Evolutionary conservation across 1,139 yeast genomes (phyloP).

Genomic region (Pichia sp.): DNA sequence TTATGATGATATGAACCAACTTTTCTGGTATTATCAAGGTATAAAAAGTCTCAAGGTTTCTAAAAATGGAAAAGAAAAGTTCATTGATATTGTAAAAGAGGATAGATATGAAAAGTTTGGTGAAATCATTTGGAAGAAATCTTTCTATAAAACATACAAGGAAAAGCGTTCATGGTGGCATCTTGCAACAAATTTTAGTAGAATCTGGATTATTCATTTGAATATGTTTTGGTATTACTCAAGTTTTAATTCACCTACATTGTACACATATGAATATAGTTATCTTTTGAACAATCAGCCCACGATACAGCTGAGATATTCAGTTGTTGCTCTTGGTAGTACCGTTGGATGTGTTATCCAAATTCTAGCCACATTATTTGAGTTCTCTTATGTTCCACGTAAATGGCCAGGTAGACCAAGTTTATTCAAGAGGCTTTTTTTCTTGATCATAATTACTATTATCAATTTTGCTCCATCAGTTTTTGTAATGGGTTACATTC

Average conservation of each 20-base stretch:
- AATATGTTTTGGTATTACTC: conserved; percentile 82
- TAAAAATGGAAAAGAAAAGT: conserved; percentile 33
- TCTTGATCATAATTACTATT: conserved; percentile 41
- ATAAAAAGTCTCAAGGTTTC: conserved; percentile 44
- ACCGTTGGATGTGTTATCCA: conserved; percentile 62
- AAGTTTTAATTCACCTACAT: conserved; percentile 68
- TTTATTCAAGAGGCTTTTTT: conserved; percentile 39
- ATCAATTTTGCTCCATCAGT: conserved; percentile 61
- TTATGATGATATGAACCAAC: conserved; percentile 81
- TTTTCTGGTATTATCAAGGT: conserved; percentile 76
- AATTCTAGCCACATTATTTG: conserved; percentile 58
- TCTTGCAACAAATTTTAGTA: conserved; percentile 66
- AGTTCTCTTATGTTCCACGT: conserved; percentile 63
- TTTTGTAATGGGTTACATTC: conserved; percentile 53
- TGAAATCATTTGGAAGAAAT: conserved; percentile 58
- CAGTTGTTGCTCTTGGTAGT: conserved; percentile 72
- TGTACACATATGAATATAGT: conserved; percentile 62
- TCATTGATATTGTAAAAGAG: conserved; percentile 43
- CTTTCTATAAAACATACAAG: conserved; percentile 66
- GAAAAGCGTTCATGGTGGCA: conserved; percentile 81
- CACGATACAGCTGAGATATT: conserved; percentile 53
- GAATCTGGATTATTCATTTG: conserved; percentile 80
- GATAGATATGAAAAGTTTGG: conserved; percentile 47
- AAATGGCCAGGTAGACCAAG: conserved; percentile 64
- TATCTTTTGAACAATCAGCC: conserved; percentile 63